Evolutionary conservation across 768 basidiomycete genomes (phyloP), one percentile per base, ranked within the genome.

Genomic region (Auricularia heimuer): DNA sequence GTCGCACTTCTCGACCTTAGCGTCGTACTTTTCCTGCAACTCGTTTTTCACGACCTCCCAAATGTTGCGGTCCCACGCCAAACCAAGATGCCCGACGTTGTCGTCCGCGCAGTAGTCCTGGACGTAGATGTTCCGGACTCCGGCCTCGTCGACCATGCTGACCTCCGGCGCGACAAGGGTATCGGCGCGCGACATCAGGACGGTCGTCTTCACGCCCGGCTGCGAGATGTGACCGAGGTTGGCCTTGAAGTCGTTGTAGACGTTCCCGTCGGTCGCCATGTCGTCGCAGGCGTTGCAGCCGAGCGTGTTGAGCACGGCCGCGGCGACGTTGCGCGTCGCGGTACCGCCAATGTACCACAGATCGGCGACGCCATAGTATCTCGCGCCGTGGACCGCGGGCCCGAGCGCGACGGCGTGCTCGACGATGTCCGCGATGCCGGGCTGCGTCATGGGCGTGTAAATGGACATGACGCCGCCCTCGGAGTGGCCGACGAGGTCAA

Each of bases 381-480:
- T 6, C 11, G 56, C 56, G 34, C 56, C 56, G 24, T 60, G 56
- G 24, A 60, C 34, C 0, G 56, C 56, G 10, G 56, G 56, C 1
- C 56, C 56, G 34, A 60, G 56, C 11, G 56, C 56, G 34, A 60
- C 56, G 34, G 56, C 34, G 24, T 29, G 56, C 56, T 60, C 56
- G 34, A 60, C 56, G 10, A 60, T 60, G 56, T 60, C 56, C 56
- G 56, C 56, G 29, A 60, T 60, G 56, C 56, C 56, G 24, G 56
- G 56, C 24, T 60, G 56, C 16, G 56, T n/a, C 56, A 60, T 60
- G 29, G 56, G 56, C 29, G 24, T 24, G 56, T 60, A 60, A 18
- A 60, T 35, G 56, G 56, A n/a, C 56, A 60, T 60, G 29, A 60
- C 56, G 24, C 56, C 56, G 34, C 56, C 56, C 56, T 60, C 56